Evolutionary conservation across 129 eudicot genomes (phyloP).

Genomic region (Helichrysum umbraculigerum): DNA sequence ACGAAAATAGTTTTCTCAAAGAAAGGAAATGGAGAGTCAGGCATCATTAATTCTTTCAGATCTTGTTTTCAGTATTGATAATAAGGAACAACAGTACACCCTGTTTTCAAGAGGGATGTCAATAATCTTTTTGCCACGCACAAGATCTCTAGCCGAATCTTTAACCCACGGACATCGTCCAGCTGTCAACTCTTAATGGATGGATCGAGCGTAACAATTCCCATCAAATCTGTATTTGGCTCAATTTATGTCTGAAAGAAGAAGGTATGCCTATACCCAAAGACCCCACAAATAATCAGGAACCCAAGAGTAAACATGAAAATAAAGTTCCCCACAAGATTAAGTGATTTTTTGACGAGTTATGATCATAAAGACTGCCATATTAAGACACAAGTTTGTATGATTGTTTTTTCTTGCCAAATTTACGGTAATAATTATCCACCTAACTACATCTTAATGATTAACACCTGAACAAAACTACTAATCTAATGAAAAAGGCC

Average conservation of each 20-base stretch:
- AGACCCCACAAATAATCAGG: slow-evolving; percentile 35
- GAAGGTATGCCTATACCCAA: slow-evolving; percentile 45
- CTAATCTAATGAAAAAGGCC: too few relatives aligned
- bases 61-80: slow-evolving; percentile 38
- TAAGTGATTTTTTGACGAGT: slow-evolving; percentile 25
- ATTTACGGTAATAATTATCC: too few relatives aligned
- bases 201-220: slow-evolving; percentile 21
- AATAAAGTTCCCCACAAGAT: slow-evolving; percentile 41
- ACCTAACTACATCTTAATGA: too few relatives aligned
- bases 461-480: too few relatives aligned
- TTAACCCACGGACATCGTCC: slow-evolving; percentile 25
- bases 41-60: slow-evolving; percentile 23
- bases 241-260: slow-evolving; percentile 26
- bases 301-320: slow-evolving; percentile 32
- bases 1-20: slow-evolving; percentile 42
- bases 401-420: too few relatives aligned
- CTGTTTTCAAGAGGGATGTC: slow-evolving; percentile 28
- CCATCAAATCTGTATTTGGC: slow-evolving; percentile 22
- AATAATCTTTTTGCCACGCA: slow-evolving; percentile 33
- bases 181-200: slow-evolving; percentile 29
- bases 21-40: slow-evolving; percentile 26
- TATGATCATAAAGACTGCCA: slow-evolving; percentile 14
- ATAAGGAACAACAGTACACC: slow-evolving; percentile 33
- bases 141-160: slow-evolving; percentile 29
- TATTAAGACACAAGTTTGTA: too few relatives aligned